Base-by-base conservation (phyloP, 2,329 filamentous ascomycete genomes). In the Leptographium procerum region DNA sequence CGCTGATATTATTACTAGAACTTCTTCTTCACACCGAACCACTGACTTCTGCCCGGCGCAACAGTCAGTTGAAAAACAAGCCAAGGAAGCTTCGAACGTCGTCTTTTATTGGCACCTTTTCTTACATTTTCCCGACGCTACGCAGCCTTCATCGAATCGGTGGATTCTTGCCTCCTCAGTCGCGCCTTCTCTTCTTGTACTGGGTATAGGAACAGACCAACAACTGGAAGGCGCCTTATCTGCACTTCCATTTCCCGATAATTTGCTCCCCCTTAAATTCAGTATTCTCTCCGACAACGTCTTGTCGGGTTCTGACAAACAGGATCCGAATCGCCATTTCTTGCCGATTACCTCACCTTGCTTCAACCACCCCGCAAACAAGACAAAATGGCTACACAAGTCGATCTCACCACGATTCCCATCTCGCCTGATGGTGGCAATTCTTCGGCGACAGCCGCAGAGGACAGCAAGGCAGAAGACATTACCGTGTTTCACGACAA, bases 401-500 rank as follows among this genome's bases (percentile, higher is more conserved):
- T 86, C 70, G 84, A 87, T 65, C 76, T 86, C 61, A 84, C 82
- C 60, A 86, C 83, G 56, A 86, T 87, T 60, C 84, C 84, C 65
- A 81, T 87, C 70, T 84, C 82, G 56, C 83, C 83, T 56, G 79
- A 78, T 62, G 83, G 86, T 63, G 80, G 81, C 65, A 81, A 81
- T 69, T 76, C 78, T 61, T 73, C 75, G 66, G 31, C 28, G 69
- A 73, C 58, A 22, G 72, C 75, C 63, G 68, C 58, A 16, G 48
- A 59, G 59, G 68, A 69, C 57, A 77, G 78, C 57, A 75, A 77
- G 64, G 74, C 73, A 64, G 86, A 91, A 70, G 78, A 88, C 56
- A 81, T 96, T 68, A 99, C 94, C 52, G 92, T 99, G 66, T 99
- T 99, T 78, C 91, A 99, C 72, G 91, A 97, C 76, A 88, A 94